A percentile compares a stretch with the other conserved stretches of the same genome.
Evolutionary conservation across 1,139 yeast genomes (phyloP).

Genomic region (Blastobotrys elegans): DNA sequence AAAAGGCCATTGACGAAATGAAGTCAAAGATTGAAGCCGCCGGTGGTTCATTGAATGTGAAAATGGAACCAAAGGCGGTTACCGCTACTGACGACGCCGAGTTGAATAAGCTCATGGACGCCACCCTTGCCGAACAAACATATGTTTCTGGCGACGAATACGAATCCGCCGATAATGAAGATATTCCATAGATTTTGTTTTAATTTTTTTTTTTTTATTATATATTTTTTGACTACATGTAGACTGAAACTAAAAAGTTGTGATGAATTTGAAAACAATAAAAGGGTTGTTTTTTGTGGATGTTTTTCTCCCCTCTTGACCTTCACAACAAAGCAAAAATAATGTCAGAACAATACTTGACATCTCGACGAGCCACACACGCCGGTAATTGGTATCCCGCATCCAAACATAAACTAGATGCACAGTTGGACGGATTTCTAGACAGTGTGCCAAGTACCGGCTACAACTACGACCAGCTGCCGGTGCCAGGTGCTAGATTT

Average conservation of each 20-base stretch:
- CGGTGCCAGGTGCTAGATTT: conserved; percentile 57
- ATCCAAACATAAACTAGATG: conserved; percentile 39
- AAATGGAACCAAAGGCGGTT: conserved; percentile 98
- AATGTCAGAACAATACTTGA: too few relatives aligned
- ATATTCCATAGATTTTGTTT: not conserved
- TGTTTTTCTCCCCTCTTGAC: too few relatives aligned
- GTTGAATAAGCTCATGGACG: conserved; percentile 84
- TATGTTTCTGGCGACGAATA: conserved; percentile 59
- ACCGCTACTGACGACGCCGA: conserved; percentile 98
- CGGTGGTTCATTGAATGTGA: conserved; percentile 87
- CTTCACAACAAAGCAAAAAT: too few relatives aligned
- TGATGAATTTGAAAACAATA: too few relatives aligned
- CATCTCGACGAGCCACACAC: conserved; percentile 68
- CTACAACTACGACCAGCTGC: conserved; percentile 29
- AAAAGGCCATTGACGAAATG: conserved; percentile 73
- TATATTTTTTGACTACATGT: too few relatives aligned
- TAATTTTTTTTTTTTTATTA: not conserved
- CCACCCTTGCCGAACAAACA: conserved; percentile 61
- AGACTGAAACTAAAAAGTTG: too few relatives aligned
- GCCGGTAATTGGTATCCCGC: conserved; percentile 85
- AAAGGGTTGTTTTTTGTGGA: too few relatives aligned
- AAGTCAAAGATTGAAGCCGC: conserved; percentile 60
- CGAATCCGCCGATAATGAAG: conserved; percentile 39
- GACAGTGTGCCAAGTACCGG: conserved; percentile 24
- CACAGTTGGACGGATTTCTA: conserved; percentile 48